Percentiles rank a stretch among this genome's conserved stretches.
Conservation (phyloP, 805 yeast species). For the Pichia californica region DNA sequence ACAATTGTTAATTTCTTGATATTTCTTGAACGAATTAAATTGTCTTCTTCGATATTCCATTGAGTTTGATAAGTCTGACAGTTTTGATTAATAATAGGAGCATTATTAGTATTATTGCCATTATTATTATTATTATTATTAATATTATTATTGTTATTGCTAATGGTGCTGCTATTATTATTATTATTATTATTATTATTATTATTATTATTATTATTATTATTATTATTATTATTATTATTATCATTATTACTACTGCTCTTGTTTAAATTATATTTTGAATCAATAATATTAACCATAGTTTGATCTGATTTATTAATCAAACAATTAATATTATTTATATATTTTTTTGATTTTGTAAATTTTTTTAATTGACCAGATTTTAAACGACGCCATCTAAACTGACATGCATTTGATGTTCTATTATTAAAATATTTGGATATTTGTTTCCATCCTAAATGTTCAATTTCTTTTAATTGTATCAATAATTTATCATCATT, state of each 20-base stretch:
- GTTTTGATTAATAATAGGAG: no score
- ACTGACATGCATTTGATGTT: constrained; percentile 87
- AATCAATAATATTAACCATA: no score
- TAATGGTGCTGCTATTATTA: no score
- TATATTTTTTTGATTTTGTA: neutral
- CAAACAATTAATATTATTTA: no score
- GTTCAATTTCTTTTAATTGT: constrained; percentile 72
- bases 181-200: neutral
- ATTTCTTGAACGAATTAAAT: constrained; percentile 46
- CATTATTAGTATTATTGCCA: no score
- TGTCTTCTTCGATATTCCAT: constrained; percentile 69
- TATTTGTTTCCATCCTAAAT: constrained; percentile 87
- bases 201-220: no score
- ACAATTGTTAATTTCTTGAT: constrained; percentile 58
- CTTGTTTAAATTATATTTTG: no score
- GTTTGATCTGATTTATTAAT: no score
- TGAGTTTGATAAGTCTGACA: no score
- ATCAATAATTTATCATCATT: constrained; percentile 65
- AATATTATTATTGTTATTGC: no score
- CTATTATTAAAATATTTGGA: constrained; percentile 69
- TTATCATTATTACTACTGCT: no score
- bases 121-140: no score
- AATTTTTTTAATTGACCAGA: constrained; percentile 9
- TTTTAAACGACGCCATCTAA: constrained; percentile 73
- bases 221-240: neutral